Conservation (phyloP, 2,329 filamentous ascomycete species). For the Pseudogymnoascus sp. region DNA sequence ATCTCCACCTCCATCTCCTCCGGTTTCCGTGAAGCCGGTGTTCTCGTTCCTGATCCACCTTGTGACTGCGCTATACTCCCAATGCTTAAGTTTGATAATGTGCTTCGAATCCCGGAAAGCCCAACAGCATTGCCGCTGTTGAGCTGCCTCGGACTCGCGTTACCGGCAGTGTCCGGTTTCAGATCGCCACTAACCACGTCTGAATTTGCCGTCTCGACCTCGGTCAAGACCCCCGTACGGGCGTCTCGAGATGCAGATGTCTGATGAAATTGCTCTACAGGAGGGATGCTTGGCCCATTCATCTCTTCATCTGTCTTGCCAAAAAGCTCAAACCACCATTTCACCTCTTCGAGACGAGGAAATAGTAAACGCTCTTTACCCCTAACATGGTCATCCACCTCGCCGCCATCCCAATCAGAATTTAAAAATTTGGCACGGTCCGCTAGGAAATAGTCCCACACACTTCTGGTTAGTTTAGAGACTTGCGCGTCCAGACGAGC, state of each 20-base stretch:
- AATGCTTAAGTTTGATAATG: slow-evolving; percentile 37
- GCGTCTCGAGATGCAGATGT: neutral
- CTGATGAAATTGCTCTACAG: neutral
- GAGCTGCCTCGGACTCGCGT: slow-evolving; percentile 21
- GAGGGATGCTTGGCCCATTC: slow-evolving; percentile 48
- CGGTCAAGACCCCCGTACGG: slow-evolving; percentile 20
- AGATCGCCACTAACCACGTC: slow-evolving; percentile 12
- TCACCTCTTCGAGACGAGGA: slow-evolving; percentile 64
- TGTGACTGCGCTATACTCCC: slow-evolving; percentile 27
- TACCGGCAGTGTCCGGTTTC: neutral
- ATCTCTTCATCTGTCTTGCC: slow-evolving; percentile 83
- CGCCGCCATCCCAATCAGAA: slow-evolving; percentile 60
- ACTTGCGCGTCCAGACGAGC: slow-evolving; percentile 65
- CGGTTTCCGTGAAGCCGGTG: slow-evolving; percentile 21
- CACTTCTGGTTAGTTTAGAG: slow-evolving; percentile 66
- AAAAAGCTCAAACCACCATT: slow-evolving; percentile 91
- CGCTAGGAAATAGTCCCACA: slow-evolving; percentile 92
- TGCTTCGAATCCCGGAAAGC: slow-evolving; percentile 36
- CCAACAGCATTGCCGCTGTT: slow-evolving; percentile 28
- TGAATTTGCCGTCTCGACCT: slow-evolving; percentile 23
- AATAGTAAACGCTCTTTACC: slow-evolving; percentile 79
- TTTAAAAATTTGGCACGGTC: slow-evolving; percentile 76
- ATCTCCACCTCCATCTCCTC: slow-evolving; percentile 41
- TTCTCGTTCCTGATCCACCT: slow-evolving; percentile 21
- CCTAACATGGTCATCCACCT: slow-evolving; percentile 67